phyloP scores from a whole-genome alignment of 352 stramenopile species.

The Globisporangium emineosum region DNA sequence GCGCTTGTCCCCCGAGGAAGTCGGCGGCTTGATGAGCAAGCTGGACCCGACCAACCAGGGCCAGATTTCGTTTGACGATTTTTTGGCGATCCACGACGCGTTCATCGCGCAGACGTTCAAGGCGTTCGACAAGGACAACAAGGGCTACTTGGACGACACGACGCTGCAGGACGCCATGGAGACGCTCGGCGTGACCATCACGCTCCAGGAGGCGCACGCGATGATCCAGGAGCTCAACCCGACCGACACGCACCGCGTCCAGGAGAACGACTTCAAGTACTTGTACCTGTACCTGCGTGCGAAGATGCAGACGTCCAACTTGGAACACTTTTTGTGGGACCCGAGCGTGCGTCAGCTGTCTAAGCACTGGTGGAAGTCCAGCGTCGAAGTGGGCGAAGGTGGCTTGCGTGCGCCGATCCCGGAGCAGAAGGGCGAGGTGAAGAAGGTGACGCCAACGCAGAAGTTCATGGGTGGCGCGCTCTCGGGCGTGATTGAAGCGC shows the following conservation, averaged over 20 bases:
- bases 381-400: slow-evolving; percentile 76
- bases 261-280: slow-evolving; percentile 81
- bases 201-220: slow-evolving; percentile 61
- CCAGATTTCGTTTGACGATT: slow-evolving; percentile 71
- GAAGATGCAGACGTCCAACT: slow-evolving; percentile 64
- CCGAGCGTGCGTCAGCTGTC: slow-evolving; percentile 78
- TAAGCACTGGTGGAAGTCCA: slow-evolving; percentile 86
- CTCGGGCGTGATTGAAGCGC: slow-evolving; percentile 83
- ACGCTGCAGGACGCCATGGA: slow-evolving; percentile 64
- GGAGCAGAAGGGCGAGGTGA: slow-evolving; percentile 32
- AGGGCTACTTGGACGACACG: slow-evolving; percentile 68
- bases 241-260: slow-evolving; percentile 56
- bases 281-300: slow-evolving; percentile 77
- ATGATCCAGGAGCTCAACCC: slow-evolving; percentile 81
- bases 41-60: slow-evolving; percentile 72
- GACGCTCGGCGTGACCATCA: slow-evolving; percentile 62
- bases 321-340: slow-evolving; percentile 82
- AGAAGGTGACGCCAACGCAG: slow-evolving; percentile 66
- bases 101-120: slow-evolving; percentile 77
- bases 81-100: slow-evolving; percentile 68
- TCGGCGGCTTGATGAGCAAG: slow-evolving; percentile 53
- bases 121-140: slow-evolving; percentile 59
- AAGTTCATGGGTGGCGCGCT: slow-evolving; percentile 83
- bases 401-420: slow-evolving; percentile 61
- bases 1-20: slow-evolving; percentile 56